A percentile compares a stretch with the other conserved stretches of the same genome.
Evolutionary conservation across 1,139 yeast species (phyloP).

Genomic region (Debaryomyces udenii): DNA sequence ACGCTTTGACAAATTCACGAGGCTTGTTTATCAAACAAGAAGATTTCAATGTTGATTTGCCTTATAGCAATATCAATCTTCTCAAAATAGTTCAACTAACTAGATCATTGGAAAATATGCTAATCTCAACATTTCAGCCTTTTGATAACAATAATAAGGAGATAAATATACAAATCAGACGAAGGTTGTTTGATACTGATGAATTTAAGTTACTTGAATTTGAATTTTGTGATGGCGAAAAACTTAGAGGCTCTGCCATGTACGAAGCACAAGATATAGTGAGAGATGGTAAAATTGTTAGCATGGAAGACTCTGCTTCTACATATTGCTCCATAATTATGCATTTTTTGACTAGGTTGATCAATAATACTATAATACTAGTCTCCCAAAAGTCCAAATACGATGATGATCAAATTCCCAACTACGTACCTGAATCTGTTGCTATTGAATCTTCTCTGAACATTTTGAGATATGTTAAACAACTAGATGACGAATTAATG

Average conservation of each 20-base stretch:
- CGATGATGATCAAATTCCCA: conserved; percentile 28
- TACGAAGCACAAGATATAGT: conserved; percentile 1
- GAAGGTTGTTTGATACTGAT: conserved; percentile 26
- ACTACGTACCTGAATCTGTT: conserved; percentile 26
- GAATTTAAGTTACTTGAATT: conserved; percentile 31
- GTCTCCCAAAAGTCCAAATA: conserved; percentile 32
- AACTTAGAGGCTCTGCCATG: conserved; percentile 2
- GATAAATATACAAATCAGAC: conserved; percentile 18
- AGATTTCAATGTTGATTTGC: conserved; percentile 38
- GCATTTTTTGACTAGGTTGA: conserved; percentile 29
- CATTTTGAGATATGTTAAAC: conserved; percentile 28
- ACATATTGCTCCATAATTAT: not conserved
- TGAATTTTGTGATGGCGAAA: conserved; percentile 28
- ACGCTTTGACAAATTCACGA: conserved; percentile 31
- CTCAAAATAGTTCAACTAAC: conserved; percentile 33
- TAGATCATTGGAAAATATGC: conserved; percentile 29
- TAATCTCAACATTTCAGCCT: conserved; percentile 30
- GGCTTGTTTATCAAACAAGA: conserved; percentile 30
- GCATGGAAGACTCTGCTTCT: conserved; percentile 8
- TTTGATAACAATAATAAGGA: conserved; percentile 19
- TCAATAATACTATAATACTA: conserved; percentile 31
- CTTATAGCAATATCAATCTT: conserved; percentile 28
- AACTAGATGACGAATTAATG: conserved; percentile 23
- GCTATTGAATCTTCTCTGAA: conserved; percentile 30
- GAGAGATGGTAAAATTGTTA: conserved; percentile 1